Conservation (phyloP, 2,329 filamentous ascomycete species). For the Lojkania enalia region DNA sequence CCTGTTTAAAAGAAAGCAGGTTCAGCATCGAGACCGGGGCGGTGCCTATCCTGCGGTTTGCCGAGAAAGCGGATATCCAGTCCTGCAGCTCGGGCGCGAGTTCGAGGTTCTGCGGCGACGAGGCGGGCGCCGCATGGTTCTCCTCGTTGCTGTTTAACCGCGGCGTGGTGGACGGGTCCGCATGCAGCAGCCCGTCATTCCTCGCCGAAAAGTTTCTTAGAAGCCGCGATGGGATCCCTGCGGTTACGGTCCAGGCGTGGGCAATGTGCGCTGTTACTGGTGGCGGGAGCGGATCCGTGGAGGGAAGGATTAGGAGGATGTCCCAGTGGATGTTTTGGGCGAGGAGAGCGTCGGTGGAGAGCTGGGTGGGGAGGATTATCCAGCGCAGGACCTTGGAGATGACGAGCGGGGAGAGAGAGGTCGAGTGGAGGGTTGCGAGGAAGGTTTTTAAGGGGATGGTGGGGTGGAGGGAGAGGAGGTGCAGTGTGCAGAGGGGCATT, state of each 20-base stretch:
- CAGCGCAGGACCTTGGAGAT: slow-evolving; percentile 51
- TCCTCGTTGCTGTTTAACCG: slow-evolving; percentile 25
- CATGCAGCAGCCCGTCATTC: slow-evolving; percentile 46
- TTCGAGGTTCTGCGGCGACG: slow-evolving; percentile 57
- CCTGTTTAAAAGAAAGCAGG: slow-evolving; percentile 60
- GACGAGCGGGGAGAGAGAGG: slow-evolving; percentile 47
- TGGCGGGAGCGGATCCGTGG: slow-evolving; percentile 29
- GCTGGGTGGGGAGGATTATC: slow-evolving; percentile 52
- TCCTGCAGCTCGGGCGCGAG: slow-evolving; percentile 54
- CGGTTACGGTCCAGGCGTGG: slow-evolving; percentile 43
- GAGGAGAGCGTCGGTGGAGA: slow-evolving; percentile 49
- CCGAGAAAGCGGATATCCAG: slow-evolving; percentile 53
- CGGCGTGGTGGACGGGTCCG: slow-evolving; percentile 39
- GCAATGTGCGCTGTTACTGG: slow-evolving; percentile 26
- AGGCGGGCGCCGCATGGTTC: slow-evolving; percentile 31
- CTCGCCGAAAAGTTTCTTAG: slow-evolving; percentile 42
- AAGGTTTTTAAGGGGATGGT: slow-evolving; percentile 44
- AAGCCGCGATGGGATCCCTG: slow-evolving; percentile 51
- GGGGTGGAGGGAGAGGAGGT: slow-evolving; percentile 50
- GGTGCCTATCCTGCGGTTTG: slow-evolving; percentile 25
- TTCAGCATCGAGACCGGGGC: slow-evolving; percentile 66
- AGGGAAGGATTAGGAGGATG: slow-evolving; percentile 51
- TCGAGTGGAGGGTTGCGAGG: slow-evolving; percentile 43
- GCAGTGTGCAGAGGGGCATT: slow-evolving; percentile 57
- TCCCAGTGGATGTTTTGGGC: slow-evolving; percentile 51